Conservation (phyloP, 208 protist genomes). For the Tritrichomonas foetus region DNA sequence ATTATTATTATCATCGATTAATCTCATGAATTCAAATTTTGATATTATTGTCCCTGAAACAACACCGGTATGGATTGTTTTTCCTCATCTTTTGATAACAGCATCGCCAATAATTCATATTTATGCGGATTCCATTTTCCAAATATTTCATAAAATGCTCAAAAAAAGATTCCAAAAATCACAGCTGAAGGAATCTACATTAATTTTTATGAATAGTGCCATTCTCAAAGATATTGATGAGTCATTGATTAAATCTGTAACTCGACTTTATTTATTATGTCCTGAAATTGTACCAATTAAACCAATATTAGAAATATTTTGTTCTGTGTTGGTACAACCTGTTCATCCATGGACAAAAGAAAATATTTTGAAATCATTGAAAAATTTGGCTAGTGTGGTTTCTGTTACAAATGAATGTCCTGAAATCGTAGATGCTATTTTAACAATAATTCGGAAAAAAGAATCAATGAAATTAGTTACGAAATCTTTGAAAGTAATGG, state of each 20-base stretch:
- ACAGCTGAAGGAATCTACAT: background rate
- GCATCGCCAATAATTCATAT: background rate
- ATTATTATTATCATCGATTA: background rate
- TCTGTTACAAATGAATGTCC: background rate
- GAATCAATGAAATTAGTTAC: background rate
- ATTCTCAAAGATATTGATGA: constrained; percentile 22
- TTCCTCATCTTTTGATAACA: background rate
- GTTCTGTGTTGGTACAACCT: background rate
- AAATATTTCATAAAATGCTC: background rate
- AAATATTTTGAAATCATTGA: background rate
- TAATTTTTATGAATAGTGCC: constrained; percentile 1
- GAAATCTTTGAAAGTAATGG: constrained; percentile 22
- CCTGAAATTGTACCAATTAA: background rate
- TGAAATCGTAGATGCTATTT: background rate
- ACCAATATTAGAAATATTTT: background rate
- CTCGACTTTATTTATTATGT: background rate
- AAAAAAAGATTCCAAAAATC: background rate
- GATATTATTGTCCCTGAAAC: background rate
- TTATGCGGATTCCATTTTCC: background rate
- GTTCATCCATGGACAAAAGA: constrained; percentile 35
- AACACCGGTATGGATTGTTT: background rate
- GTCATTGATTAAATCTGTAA: constrained; percentile 33
- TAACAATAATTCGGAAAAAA: background rate
- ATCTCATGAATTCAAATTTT: background rate
- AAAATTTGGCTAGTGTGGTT: background rate